Evolutionary conservation across 2,329 filamentous ascomycete species (phyloP), one percentile per base, ranked within the genome.

Genomic region (Colletotrichum navitas): DNA sequence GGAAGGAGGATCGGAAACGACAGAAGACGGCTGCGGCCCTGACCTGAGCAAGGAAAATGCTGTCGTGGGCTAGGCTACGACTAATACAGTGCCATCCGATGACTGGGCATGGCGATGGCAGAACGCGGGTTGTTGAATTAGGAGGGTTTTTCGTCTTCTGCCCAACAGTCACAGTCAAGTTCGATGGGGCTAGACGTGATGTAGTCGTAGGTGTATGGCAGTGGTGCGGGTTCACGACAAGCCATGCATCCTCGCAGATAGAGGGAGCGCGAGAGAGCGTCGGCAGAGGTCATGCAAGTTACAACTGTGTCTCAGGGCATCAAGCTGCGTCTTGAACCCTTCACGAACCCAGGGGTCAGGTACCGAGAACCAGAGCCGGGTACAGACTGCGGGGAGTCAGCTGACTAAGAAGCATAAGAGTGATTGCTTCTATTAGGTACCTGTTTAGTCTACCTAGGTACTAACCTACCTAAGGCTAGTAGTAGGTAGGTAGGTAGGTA

Each of bases 331-430:
- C 59, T 49, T 62, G 29, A 62, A 16, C 32, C 43, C 26, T 51
- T n/a, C 43, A 34, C 41, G 43, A 26, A 41, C 60, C 60, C 34
- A 66, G 60, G 58, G 51, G 52, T 29, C 47, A 63, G 60, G 66
- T 63, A 65, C 56, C 56, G 68, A 66, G 63, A 71, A 52, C 63
- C 56, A 41, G 68, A 49, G 49, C 47, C 45, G 47, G 47, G 14
- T 58, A 49, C 34, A 47, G 56, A 67, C 12, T 67, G 63, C 68
- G 63, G 63, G 63, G 55, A 62, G 39, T 39, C 29, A 5, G 24
- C 63, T 66, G 54, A 66, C 43, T 66, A 65, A 51, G 41, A 10
- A 36, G 12, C 24, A 6, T 39, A 1, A 18, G 34, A 26, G 41
- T 8, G 10, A 47, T 12, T 24, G n/a, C n/a, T 21, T 45, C 21